A percentile compares a stretch with the other conserved stretches of the same genome.
phyloP scores from a whole-genome alignment of 345 rosid genomes.

The Gossypium thurberi region DNA sequence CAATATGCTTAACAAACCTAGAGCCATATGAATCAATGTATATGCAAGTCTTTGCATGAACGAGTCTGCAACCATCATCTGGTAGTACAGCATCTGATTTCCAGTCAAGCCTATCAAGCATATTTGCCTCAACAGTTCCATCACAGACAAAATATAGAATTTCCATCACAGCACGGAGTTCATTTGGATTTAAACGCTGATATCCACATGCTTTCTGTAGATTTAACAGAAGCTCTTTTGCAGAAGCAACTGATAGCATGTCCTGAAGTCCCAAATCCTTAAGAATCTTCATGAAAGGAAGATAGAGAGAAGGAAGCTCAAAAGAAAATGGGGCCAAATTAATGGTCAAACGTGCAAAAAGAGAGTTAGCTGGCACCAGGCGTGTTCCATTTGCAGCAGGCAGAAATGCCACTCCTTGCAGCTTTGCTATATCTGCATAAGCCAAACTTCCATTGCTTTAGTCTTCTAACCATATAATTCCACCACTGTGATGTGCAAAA shows the following conservation, averaged over 20 bases:
- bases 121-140: slow-evolving; percentile 29
- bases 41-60: slow-evolving; percentile 69
- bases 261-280: slow-evolving; percentile 88
- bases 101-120: slow-evolving; percentile 25
- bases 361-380: slow-evolving; percentile 63
- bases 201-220: slow-evolving; percentile 79
- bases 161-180: slow-evolving; percentile 91
- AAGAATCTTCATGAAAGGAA: slow-evolving; percentile 71
- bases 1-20: slow-evolving; percentile 56
- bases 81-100: slow-evolving; percentile 67
- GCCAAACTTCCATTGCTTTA: background rate
- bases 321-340: slow-evolving; percentile 90
- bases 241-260: slow-evolving; percentile 58
- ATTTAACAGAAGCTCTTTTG: slow-evolving; percentile 61
- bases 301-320: slow-evolving; percentile 74
- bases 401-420: slow-evolving; percentile 73
- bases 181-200: slow-evolving; percentile 86
- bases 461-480: background rate
- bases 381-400: slow-evolving; percentile 97
- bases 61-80: slow-evolving; percentile 90
- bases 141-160: slow-evolving; percentile 63
- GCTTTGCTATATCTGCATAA: slow-evolving; percentile 47
- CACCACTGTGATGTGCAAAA: background rate
- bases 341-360: slow-evolving; percentile 66
- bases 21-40: slow-evolving; percentile 80